These are phyloP conservation scores for Circinella umbellata DNA, from an alignment of 371 early-diverging fungal genomes.

Conservation along the genomic window DNA sequence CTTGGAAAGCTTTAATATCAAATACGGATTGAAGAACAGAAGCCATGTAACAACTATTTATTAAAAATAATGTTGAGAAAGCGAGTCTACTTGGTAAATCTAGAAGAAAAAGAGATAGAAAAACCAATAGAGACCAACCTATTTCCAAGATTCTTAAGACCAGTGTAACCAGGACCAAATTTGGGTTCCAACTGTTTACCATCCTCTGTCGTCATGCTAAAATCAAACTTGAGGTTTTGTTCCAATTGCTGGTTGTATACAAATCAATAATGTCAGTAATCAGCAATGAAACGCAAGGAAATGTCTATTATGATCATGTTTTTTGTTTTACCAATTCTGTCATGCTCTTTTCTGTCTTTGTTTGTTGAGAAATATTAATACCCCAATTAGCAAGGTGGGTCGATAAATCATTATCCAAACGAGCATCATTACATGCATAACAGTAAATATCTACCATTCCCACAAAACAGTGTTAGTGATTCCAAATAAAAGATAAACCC, in stretches of 20 bases:
- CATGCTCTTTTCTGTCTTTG: conserved; percentile 92
- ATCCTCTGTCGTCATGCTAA: conserved; percentile 96
- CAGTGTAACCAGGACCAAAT: conserved; percentile 92
- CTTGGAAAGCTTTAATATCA: conserved; percentile 70
- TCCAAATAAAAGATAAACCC: too few relatives aligned
- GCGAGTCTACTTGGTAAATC: too few relatives aligned
- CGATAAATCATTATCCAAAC: conserved; percentile 79
- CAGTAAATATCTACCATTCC: conserved; percentile 83
- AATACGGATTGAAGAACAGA: conserved; percentile 90
- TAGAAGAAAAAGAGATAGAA: neutral
- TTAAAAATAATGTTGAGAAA: too few relatives aligned
- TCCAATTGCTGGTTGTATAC: conserved; percentile 74
- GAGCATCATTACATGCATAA: conserved; percentile 88
- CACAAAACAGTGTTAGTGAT: neutral
- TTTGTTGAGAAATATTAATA: conserved; percentile 80
- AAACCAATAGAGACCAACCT: conserved; percentile 48
- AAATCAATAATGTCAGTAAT: conserved; percentile 6
- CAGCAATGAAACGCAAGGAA: neutral
- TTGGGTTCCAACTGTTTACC: conserved; percentile 84
- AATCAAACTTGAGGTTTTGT: conserved; percentile 95
- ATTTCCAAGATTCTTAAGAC: conserved; percentile 94
- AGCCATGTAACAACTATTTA: conserved; percentile 91
- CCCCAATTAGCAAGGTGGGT: conserved; percentile 86
- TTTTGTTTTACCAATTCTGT: conserved; percentile 75
- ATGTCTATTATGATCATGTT: neutral